Conservation (phyloP, 108 stramenopile genomes). For the Cyclostephanos tholiformis region DNA sequence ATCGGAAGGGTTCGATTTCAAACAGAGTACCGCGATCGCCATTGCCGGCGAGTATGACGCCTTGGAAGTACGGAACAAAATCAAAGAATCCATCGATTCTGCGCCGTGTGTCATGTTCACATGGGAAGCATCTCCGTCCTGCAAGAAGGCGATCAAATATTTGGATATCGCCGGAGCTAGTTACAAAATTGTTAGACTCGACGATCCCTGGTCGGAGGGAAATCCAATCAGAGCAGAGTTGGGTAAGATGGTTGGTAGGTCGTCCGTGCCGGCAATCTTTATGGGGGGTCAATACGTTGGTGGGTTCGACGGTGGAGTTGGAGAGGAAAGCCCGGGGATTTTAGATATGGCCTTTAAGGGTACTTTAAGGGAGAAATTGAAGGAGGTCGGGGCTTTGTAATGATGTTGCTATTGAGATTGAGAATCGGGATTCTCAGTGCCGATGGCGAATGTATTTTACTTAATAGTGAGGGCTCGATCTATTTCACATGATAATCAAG, state of each 20-base stretch:
- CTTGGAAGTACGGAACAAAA: slow-evolving; percentile 37
- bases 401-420: background rate
- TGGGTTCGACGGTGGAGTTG: slow-evolving; percentile 70
- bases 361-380: slow-evolving; percentile 50
- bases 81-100: slow-evolving; percentile 52
- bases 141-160: slow-evolving; percentile 66
- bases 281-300: slow-evolving; percentile 72
- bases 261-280: slow-evolving; percentile 64
- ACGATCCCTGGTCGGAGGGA: slow-evolving; percentile 72
- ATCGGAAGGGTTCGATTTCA: slow-evolving; percentile 54
- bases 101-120: slow-evolving; percentile 65
- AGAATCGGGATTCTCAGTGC: background rate
- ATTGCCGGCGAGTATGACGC: slow-evolving; percentile 70
- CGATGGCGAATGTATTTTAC: too few species aligned
- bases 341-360: slow-evolving; percentile 70
- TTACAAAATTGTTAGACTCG: slow-evolving; percentile 64
- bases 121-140: slow-evolving; percentile 67
- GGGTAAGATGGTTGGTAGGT: slow-evolving; percentile 61
- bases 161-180: slow-evolving; percentile 51
- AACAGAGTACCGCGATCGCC: slow-evolving; percentile 55
- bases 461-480: too few species aligned
- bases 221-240: slow-evolving; percentile 69
- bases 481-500: too few species aligned
- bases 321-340: slow-evolving; percentile 63
- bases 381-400: slow-evolving; percentile 34